Percentiles rank a stretch among this genome's conserved stretches.
Evolutionary conservation across 2,329 filamentous ascomycete genomes (phyloP).

Genomic region (Hypoxylon sp.): DNA sequence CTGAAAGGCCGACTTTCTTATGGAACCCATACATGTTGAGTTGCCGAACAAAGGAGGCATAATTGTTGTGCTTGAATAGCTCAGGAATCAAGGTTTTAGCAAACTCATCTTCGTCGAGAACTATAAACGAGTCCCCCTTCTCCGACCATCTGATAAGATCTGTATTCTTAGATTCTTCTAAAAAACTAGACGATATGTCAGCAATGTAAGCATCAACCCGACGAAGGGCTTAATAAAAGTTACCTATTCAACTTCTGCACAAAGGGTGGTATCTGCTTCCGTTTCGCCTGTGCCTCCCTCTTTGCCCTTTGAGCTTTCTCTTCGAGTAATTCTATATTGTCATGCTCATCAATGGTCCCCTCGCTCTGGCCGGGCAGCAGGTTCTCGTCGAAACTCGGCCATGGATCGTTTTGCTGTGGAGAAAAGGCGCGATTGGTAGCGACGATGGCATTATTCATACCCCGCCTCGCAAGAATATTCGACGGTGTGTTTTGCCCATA

Average conservation of each 20-base stretch:
- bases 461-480: slow-evolving; percentile 61
- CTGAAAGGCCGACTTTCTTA: slow-evolving; percentile 90
- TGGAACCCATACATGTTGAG: slow-evolving; percentile 99
- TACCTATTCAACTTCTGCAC: slow-evolving; percentile 98
- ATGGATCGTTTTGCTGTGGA: slow-evolving; percentile 46
- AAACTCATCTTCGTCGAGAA: slow-evolving; percentile 97
- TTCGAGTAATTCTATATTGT: slow-evolving; percentile 82
- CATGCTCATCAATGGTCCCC: slow-evolving; percentile 60
- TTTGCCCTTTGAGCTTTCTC: slow-evolving; percentile 82
- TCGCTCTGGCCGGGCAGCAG: slow-evolving; percentile 51
- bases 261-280: slow-evolving; percentile 97
- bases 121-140: slow-evolving; percentile 94
- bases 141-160: slow-evolving; percentile 97
- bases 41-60: slow-evolving; percentile 94
- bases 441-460: slow-evolving; percentile 61
- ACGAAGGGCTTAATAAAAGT: slow-evolving; percentile 45
- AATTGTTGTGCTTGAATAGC: slow-evolving; percentile 99
- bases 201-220: slow-evolving; percentile 5
- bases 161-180: slow-evolving; percentile 91
- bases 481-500: slow-evolving; percentile 50
- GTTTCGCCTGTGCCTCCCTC: slow-evolving; percentile 85
- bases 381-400: slow-evolving; percentile 55
- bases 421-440: slow-evolving; percentile 44
- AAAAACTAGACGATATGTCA: slow-evolving; percentile 69
- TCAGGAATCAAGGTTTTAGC: slow-evolving; percentile 97